Conservation (phyloP, 257 asterid species). For the Knoxia roxburghii region DNA sequence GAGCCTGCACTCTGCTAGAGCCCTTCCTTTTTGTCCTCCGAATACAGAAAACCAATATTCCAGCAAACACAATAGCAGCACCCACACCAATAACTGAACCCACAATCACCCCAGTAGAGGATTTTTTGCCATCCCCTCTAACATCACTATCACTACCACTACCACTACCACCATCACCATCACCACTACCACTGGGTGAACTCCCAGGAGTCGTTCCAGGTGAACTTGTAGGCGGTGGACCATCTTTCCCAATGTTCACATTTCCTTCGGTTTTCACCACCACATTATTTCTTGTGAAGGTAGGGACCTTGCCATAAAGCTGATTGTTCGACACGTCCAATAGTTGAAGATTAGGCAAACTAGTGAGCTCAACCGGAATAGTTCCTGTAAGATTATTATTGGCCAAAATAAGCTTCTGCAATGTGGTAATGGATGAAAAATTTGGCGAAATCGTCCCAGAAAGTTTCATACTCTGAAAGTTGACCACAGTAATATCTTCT, state of each 20-base stretch:
- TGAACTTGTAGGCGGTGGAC: conserved; percentile 41
- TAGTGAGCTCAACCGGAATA: conserved; percentile 55
- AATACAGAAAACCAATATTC: conserved; percentile 38
- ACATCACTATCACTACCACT: conserved; percentile 20
- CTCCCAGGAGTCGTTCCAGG: conserved; percentile 19
- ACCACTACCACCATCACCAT: conserved; percentile 17
- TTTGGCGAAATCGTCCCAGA: conserved; percentile 55
- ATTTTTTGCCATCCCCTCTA: conserved; percentile 36
- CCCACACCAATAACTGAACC: conserved; percentile 65
- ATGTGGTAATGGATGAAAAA: conserved; percentile 36
- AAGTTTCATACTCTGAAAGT: conserved; percentile 49
- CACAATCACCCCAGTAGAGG: conserved; percentile 41
- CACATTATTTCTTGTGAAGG: conserved; percentile 34
- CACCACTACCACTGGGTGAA: conserved; percentile 21
- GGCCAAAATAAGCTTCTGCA: conserved; percentile 51
- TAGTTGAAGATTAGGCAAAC: conserved; percentile 34
- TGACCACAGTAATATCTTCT: conserved; percentile 48
- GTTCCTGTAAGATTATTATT: conserved; percentile 50
- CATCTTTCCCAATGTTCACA: conserved; percentile 52
- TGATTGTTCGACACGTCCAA: conserved; percentile 66
- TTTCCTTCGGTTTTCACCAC: conserved; percentile 39
- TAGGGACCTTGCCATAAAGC: conserved; percentile 51
- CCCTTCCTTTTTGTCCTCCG: conserved; percentile 38
- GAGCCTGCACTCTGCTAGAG: conserved; percentile 38
- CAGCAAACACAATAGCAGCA: conserved; percentile 38